Evolutionary conservation across 495 filamentous ascomycete species (phyloP).

Genomic region (Evernia prunastri): DNA sequence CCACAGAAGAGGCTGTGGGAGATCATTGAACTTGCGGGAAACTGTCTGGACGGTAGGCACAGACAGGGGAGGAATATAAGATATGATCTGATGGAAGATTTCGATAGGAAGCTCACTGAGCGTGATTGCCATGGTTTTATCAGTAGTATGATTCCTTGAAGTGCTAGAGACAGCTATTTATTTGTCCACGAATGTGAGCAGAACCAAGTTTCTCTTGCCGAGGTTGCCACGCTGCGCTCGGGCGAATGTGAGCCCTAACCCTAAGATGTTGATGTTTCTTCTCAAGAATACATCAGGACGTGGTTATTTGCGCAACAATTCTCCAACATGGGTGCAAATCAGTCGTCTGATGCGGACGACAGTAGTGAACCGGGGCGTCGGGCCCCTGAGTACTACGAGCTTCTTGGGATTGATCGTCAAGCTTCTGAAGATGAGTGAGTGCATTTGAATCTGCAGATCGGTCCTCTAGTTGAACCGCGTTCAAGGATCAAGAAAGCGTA

Average conservation of each 20-base stretch:
- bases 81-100: slow-evolving; percentile 63
- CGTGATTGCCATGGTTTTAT: slow-evolving; percentile 17
- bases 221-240: too few species aligned
- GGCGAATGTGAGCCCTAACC: too few species aligned
- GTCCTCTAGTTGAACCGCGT: slow-evolving; percentile 7
- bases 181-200: too few species aligned
- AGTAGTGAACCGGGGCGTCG: slow-evolving; percentile 25
- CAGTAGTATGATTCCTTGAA: background rate
- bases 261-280: too few species aligned
- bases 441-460: background rate
- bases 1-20: slow-evolving; percentile 74
- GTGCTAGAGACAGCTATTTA: background rate
- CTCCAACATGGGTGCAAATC: slow-evolving; percentile 67
- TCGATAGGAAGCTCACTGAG: slow-evolving; percentile 60
- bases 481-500: slow-evolving; percentile 89
- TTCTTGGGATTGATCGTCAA: slow-evolving; percentile 64
- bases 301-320: background rate
- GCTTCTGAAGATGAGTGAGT: slow-evolving; percentile 80
- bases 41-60: slow-evolving; percentile 48
- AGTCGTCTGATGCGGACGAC: slow-evolving; percentile 52
- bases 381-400: slow-evolving; percentile 66
- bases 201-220: too few species aligned
- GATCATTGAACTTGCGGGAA: slow-evolving; percentile 55
- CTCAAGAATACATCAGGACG: background rate
- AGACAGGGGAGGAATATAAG: slow-evolving; percentile 47